A percentile compares a stretch with the other conserved stretches of the same genome.
phyloP scores from a whole-genome alignment of 495 filamentous ascomycete genomes.

The Achaetomiella virescens region DNA sequence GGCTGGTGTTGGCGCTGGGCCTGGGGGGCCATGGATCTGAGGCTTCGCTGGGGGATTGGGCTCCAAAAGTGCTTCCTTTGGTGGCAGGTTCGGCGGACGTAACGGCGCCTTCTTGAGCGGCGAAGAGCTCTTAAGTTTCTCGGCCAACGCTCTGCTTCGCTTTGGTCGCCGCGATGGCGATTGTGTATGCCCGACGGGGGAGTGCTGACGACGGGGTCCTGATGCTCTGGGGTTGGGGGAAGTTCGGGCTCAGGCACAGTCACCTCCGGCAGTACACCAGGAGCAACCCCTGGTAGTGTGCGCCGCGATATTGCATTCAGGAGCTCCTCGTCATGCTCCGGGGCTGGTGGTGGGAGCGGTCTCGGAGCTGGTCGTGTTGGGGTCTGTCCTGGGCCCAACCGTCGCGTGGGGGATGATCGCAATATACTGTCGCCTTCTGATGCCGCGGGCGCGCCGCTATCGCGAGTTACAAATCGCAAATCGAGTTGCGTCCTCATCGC shows the following conservation, averaged over 20 bases:
- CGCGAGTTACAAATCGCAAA: constrained; percentile 9
- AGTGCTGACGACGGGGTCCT: constrained; percentile 45
- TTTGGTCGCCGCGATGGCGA: constrained; percentile 40
- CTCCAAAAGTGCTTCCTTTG: not conserved
- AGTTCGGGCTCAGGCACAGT: constrained; percentile 55
- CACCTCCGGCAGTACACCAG: constrained; percentile 34
- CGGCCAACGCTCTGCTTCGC: constrained; percentile 33
- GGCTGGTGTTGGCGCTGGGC: constrained; percentile 10
- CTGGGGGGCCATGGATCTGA: not conserved
- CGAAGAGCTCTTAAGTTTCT: constrained; percentile 38
- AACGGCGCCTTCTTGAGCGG: constrained; percentile 38
- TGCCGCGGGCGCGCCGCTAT: constrained; percentile 13
- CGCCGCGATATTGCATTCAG: constrained; percentile 38
- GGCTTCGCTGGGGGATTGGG: constrained; percentile 6
- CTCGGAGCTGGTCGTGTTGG: constrained; percentile 32
- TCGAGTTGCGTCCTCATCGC: constrained; percentile 15
- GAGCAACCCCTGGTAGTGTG: constrained; percentile 29
- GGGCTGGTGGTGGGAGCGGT: constrained; percentile 35
- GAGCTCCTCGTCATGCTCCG: constrained; percentile 39
- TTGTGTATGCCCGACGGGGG: constrained; percentile 50
- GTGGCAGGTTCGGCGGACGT: not conserved
- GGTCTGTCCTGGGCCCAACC: constrained; percentile 16
- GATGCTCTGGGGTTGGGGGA: constrained; percentile 63
- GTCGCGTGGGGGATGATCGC: constrained; percentile 37
- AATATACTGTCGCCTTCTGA: constrained; percentile 35